A percentile compares a stretch with the other conserved stretches of the same genome.
Evolutionary conservation across 2,329 filamentous ascomycete species (phyloP).

Genomic region (Ophiostoma tasmaniense): DNA sequence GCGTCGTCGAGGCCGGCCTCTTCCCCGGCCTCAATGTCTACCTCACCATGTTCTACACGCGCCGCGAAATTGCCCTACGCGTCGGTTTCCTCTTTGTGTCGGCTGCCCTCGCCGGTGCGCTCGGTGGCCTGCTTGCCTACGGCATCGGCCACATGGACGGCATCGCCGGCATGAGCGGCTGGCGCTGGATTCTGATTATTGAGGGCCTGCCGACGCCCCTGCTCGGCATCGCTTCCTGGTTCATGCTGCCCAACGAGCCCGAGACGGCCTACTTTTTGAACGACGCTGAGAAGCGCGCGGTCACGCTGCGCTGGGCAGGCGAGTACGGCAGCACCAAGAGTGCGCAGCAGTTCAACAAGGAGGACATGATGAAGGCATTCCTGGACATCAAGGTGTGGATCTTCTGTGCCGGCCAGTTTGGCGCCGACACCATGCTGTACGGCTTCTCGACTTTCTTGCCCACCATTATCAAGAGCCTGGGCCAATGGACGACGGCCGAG

Average conservation of each 20-base stretch:
- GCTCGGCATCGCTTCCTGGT: not conserved
- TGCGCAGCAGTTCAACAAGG: constrained; percentile 14
- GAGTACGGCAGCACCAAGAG: constrained; percentile 13
- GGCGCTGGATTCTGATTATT: constrained; percentile 19
- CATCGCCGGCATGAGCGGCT: constrained; percentile 2
- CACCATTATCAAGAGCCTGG: constrained; percentile 29
- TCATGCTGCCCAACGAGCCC: constrained; percentile 13
- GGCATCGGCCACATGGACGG: constrained; percentile 13
- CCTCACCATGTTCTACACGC: constrained; percentile 18
- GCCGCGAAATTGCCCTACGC: constrained; percentile 15
- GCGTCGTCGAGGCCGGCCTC: constrained; percentile 50
- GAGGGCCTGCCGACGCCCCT: constrained; percentile 15
- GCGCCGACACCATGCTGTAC: constrained; percentile 24
- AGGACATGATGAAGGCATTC: constrained; percentile 23
- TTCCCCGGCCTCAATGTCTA: constrained; percentile 53
- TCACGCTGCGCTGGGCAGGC: constrained; percentile 12
- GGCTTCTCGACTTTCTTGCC: constrained; percentile 30
- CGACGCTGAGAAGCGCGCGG: constrained; percentile 12
- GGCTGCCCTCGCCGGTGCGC: constrained; percentile 15
- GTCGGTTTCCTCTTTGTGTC: constrained; percentile 13
- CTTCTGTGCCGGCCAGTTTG: constrained; percentile 31
- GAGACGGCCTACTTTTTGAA: constrained; percentile 16
- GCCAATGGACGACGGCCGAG: constrained; percentile 20
- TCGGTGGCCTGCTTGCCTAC: constrained; percentile 16
- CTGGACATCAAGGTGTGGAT: constrained; percentile 25